These are phyloP conservation scores for Amanita exitialis DNA, from an alignment of 768 basidiomycete species.

Conservation along the genomic window DNA sequence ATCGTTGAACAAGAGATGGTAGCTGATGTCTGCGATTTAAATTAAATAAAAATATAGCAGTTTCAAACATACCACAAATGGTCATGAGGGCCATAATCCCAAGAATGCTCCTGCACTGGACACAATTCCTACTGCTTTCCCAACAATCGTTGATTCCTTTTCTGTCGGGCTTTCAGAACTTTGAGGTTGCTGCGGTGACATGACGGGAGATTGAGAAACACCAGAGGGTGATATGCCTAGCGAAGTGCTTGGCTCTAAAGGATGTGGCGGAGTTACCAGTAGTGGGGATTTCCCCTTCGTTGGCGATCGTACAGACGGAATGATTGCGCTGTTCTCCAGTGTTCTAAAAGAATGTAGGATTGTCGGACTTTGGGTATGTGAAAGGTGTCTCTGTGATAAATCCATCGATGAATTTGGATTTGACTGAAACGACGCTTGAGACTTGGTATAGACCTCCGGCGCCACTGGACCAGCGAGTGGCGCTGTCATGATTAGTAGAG, in stretches of 20 bases:
- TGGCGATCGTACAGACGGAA: slow-evolving; percentile 4
- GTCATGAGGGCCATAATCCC: slow-evolving; percentile 34
- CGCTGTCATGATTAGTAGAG: slow-evolving; percentile 24
- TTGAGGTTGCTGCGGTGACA: slow-evolving; percentile 9
- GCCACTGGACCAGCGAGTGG: slow-evolving; percentile 13
- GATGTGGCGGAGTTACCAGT: slow-evolving; percentile 20
- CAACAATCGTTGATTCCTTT: slow-evolving; percentile 26
- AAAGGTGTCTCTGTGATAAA: background rate
- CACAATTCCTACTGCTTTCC: slow-evolving; percentile 67
- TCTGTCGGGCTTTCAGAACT: slow-evolving; percentile 11
- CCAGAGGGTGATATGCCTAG: slow-evolving; percentile 19
- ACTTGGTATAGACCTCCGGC: slow-evolving; percentile 5
- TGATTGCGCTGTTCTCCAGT: background rate
- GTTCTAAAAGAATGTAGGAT: background rate
- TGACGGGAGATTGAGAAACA: slow-evolving; percentile 5
- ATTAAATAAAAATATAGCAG: background rate
- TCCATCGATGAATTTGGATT: background rate
- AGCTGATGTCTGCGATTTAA: background rate
- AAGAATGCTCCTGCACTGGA: slow-evolving; percentile 71
- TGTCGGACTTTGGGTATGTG: slow-evolving; percentile 1
- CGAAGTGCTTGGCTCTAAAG: slow-evolving; percentile 24
- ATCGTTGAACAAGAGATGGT: background rate
- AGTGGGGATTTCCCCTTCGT: slow-evolving; percentile 19
- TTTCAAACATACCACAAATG: background rate
- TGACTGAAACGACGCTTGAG: background rate